Evolutionary conservation across 2,329 filamentous ascomycete genomes (phyloP).

Genomic region (Colletotrichum horii): DNA sequence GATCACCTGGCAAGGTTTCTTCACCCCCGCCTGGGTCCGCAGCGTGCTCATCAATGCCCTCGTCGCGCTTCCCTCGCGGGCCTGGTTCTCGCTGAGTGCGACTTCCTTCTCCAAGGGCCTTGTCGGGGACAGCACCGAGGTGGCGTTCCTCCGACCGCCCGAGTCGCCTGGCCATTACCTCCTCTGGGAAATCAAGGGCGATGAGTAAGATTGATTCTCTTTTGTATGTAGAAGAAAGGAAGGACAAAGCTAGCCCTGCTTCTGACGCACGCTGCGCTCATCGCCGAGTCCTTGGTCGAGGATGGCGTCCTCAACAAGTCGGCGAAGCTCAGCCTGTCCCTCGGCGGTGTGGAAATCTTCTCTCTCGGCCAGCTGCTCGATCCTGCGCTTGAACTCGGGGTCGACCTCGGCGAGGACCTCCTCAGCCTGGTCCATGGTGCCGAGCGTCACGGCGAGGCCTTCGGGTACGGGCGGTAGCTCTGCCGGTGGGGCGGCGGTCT

Average conservation of each 20-base stretch:
- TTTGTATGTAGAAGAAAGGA: background rate
- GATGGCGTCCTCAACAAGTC: constrained; percentile 82
- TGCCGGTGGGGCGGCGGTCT: constrained; percentile 27
- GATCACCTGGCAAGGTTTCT: constrained; percentile 65
- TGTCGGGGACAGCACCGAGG: constrained; percentile 51
- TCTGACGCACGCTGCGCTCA: constrained; percentile 68
- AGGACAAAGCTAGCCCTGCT: constrained; percentile 55
- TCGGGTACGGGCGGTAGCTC: constrained; percentile 71
- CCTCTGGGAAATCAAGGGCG: constrained; percentile 62
- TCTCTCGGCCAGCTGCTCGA: constrained; percentile 85
- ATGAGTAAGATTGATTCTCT: constrained; percentile 30
- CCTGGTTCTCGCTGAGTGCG: constrained; percentile 62
- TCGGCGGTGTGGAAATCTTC: constrained; percentile 83
- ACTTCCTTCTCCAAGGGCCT: constrained; percentile 55
- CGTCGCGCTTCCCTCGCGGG: constrained; percentile 42
- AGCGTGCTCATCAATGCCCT: constrained; percentile 52
- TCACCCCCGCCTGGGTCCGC: constrained; percentile 58
- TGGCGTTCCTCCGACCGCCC: constrained; percentile 59
- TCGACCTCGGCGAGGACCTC: constrained; percentile 71
- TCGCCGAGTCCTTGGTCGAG: constrained; percentile 67
- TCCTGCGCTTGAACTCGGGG: constrained; percentile 81
- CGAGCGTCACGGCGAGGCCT: constrained; percentile 79
- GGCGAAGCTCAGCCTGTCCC: constrained; percentile 79
- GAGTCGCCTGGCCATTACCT: constrained; percentile 57
- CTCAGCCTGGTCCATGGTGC: constrained; percentile 70